Base-by-base conservation (phyloP, 2,329 filamentous ascomycete genomes). In the Cryphonectria parasitica region DNA sequence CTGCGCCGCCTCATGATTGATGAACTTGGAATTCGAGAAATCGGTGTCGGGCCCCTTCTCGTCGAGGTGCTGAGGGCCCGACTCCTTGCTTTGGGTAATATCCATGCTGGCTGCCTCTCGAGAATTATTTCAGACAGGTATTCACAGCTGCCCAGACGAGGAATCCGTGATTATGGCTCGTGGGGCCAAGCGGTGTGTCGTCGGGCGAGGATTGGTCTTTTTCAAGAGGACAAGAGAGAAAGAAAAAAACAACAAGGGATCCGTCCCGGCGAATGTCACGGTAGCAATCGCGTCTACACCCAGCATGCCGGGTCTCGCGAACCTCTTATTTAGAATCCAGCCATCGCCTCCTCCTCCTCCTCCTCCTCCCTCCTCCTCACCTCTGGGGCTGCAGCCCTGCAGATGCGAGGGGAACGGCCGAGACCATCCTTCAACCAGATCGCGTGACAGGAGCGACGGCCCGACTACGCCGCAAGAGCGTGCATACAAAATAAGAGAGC, bases 1-100 rank as follows among this genome's bases (percentile, higher is more conserved):
- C 71, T 80, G 78, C 6, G 77, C 75, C 49, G 81, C 82, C 36
- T 78, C 80, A 2, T 78, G 77, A 71, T 78, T 79, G 71, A 83
- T 78, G 3, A 75, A 75, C 76, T 82, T 82, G 75, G 75, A 66
- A 49, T 79, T 76, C 54, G 75, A 74, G 70, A 79, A 76, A 15
- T 76, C 77, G 62, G 74, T 71, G 34, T 76, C 77, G 17, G 75
- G 74, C 68, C 74, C 77, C 73, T 81, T 72, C 60, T 74, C 73
- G 62, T 73, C 71, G 41, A 69, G 45, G 62, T 73, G 71, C 43
- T 73, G 64, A 15, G 67, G 54, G 52, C 52, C 45, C 5, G 64
- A 25, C 67, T 71, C 71, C 36, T 73, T 71, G 71, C 71, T 73
- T 11, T 63, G 66, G 34, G 64, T 71, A 28, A 45, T 69, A 34